Base-by-base conservation (phyloP, 495 filamentous ascomycete genomes). In the Aspergillus steynii region DNA sequence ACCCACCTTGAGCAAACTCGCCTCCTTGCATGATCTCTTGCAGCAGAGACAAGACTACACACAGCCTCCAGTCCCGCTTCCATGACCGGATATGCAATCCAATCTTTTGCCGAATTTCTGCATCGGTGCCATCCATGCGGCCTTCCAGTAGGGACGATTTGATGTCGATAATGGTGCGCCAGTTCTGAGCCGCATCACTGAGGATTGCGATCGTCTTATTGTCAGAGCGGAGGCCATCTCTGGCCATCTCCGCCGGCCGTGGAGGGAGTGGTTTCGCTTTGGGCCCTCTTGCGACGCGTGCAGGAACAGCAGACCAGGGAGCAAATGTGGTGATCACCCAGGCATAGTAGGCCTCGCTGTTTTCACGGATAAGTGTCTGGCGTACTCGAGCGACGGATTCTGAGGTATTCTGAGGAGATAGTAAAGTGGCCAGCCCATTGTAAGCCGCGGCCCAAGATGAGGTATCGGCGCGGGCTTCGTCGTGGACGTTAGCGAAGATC, bases 21-120 rank as follows among this genome's bases (percentile, higher is more conserved):
- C 46, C 56, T 57, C 67, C 75, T 15, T 78, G 71, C 70, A 83
- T 78, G 5, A 84, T 74, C 65, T 93, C 90, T 12, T 88, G 79
- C 10, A 96, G 68, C 2, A 96, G 69, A 5, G 89, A 81, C 66
- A 87, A 86, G 34, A 96, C 62, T 3, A 90, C 81, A 66, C 91
- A 90, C 37, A 86, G 77, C 67, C 86, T 82, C 95, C 95, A 98
- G 59, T 88, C 72, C 1, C 83, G 80, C 29, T 81, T 87, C 90
- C 94, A 95, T 5, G 77, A 71, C n/a, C 91, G 84, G 62, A 99
- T 89, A 1, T 81, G 82, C 82, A 93, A 86, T 2, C 94, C 93
- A 27, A 94, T 77, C 4, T 72, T 71, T 65, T 84, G 82, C 51
- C 86, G 72, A 25, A 74, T 63, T 54, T 77, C 76, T 26, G 73